Evolutionary conservation across 768 basidiomycete species (phyloP).

Genomic region (Termitomyces sp.): DNA sequence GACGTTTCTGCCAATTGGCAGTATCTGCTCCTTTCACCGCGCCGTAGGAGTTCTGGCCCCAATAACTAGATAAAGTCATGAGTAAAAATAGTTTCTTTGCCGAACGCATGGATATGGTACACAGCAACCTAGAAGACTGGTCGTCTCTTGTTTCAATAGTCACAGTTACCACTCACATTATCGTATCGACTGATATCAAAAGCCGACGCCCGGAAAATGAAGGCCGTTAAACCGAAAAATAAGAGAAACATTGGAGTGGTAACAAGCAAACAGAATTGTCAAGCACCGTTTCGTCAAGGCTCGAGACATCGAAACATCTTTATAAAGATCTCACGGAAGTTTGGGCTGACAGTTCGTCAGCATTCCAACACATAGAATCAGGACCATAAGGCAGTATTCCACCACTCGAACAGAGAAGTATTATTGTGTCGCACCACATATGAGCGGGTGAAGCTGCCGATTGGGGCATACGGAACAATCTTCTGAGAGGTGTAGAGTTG

Average conservation of each 20-base stretch:
- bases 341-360: not conserved
- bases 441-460: not conserved
- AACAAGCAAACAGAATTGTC: not conserved
- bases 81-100: not conserved
- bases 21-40: conserved; percentile 46
- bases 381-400: conserved; percentile 1
- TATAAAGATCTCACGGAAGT: conserved; percentile 3
- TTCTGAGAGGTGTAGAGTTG: not conserved
- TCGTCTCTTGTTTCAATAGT: conserved; percentile 5
- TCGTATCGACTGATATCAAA: conserved; percentile 62
- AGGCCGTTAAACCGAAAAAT: conserved; percentile 8
- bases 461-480: conserved; percentile 7
- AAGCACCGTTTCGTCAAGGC: not conserved
- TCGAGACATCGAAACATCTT: not conserved
- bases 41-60: conserved; percentile 77
- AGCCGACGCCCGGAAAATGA: conserved; percentile 26
- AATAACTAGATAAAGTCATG: conserved; percentile 44
- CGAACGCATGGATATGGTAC: conserved; percentile 30
- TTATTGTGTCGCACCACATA: conserved; percentile 4
- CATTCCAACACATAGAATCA: not conserved
- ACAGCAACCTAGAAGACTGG: conserved; percentile 47
- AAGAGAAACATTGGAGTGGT: conserved; percentile 15
- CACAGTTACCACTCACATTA: conserved; percentile 44
- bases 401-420: not conserved
- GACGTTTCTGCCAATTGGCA: conserved; percentile 57